Evolutionary conservation across 257 asterid species (phyloP).

Genomic region (Ocimum tenuiflorum): DNA sequence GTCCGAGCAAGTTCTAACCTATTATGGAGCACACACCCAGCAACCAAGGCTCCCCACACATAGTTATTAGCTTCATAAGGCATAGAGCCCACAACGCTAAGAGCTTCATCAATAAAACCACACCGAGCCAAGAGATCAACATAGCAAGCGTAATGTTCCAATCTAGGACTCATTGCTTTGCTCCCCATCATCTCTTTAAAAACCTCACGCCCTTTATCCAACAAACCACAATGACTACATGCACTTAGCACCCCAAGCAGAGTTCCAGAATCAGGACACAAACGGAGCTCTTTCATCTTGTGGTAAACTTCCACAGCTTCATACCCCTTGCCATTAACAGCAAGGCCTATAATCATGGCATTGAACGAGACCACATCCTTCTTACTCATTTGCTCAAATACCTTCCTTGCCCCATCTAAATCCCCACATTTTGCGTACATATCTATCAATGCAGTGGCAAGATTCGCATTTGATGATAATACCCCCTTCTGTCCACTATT

Average conservation of each 20-base stretch:
- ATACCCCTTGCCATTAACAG: slow-evolving; percentile 53
- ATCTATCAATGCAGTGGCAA: slow-evolving; percentile 67
- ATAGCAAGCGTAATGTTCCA: slow-evolving; percentile 71
- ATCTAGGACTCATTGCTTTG: slow-evolving; percentile 29
- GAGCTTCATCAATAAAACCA: slow-evolving; percentile 64
- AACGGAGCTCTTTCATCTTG: slow-evolving; percentile 29
- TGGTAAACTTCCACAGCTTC: slow-evolving; percentile 48
- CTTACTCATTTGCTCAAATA: slow-evolving; percentile 32
- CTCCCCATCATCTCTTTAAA: slow-evolving; percentile 33
- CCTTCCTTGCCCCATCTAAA: slow-evolving; percentile 38
- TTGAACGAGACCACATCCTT: slow-evolving; percentile 69
- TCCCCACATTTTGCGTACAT: slow-evolving; percentile 74
- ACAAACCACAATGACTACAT: slow-evolving; percentile 56
- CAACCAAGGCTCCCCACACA: slow-evolving; percentile 69
- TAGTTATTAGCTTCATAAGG: slow-evolving; percentile 54
- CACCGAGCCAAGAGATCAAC: slow-evolving; percentile 63
- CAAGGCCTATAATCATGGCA: slow-evolving; percentile 77
- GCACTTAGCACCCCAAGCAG: slow-evolving; percentile 48
- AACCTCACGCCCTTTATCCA: slow-evolving; percentile 47
- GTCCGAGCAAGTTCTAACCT: slow-evolving; percentile 42
- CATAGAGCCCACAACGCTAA: slow-evolving; percentile 41
- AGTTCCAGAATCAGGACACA: slow-evolving; percentile 43
- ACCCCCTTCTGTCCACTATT: slow-evolving; percentile 34
- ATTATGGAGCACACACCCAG: slow-evolving; percentile 53
- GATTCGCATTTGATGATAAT: slow-evolving; percentile 44